phyloP scores from a whole-genome alignment of 2,329 filamentous ascomycete species.

The Hymenoscyphus fraxineus region DNA sequence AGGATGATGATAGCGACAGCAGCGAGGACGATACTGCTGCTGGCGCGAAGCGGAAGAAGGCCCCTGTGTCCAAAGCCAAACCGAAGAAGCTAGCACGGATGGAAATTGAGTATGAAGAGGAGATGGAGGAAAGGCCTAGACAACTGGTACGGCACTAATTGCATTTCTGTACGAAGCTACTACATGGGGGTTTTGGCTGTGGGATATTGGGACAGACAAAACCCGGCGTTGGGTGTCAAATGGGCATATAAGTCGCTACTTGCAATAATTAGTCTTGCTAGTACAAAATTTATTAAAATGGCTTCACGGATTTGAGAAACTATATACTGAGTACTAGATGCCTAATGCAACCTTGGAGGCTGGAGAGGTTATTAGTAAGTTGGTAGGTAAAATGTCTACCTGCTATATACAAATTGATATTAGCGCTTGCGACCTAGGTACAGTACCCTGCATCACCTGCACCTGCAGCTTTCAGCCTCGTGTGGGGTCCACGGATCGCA shows the following conservation, averaged over 20 bases:
- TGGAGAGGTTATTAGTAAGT: too few species aligned
- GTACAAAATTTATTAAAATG: not conserved
- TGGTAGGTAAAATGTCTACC: too few species aligned
- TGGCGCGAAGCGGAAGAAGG: constrained; percentile 48
- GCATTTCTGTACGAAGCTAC: constrained; percentile 10
- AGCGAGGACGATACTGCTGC: constrained; percentile 50
- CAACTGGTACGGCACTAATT: constrained; percentile 15
- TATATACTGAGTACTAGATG: too few species aligned
- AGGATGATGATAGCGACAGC: constrained; percentile 50
- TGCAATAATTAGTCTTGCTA: not conserved
- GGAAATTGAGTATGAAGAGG: constrained; percentile 77
- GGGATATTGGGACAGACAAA: not conserved
- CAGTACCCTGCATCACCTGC: too few species aligned
- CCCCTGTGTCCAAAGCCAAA: constrained; percentile 30
- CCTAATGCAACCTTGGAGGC: too few species aligned
- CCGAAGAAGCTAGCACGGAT: constrained; percentile 44
- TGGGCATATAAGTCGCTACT: not conserved
- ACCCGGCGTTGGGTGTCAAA: not conserved
- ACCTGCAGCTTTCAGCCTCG: not conserved
- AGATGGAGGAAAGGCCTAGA: constrained; percentile 47
- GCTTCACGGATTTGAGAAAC: not conserved
- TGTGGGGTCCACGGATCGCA: not conserved
- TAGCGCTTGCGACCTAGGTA: too few species aligned
- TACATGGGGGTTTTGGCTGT: constrained; percentile 3
- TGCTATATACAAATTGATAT: too few species aligned